A percentile compares a stretch with the other conserved stretches of the same genome.
These are phyloP conservation scores for Sphaerobolus stellatus DNA, from an alignment of 1,284 basidiomycete genomes.

Conservation along the genomic window DNA sequence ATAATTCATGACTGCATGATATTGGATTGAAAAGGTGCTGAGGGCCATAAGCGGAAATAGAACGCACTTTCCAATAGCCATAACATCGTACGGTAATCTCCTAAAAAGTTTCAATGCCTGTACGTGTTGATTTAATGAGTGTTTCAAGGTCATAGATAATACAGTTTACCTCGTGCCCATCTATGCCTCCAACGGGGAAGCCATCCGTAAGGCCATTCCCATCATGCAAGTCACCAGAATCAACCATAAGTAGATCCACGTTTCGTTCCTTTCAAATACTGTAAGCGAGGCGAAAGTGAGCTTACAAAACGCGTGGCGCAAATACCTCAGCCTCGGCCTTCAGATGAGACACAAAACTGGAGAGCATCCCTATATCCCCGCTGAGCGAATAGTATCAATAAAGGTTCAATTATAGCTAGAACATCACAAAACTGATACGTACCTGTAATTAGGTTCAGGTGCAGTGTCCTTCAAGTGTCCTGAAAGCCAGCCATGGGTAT, in stretches of 20 bases:
- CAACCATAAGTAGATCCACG: conserved; percentile 69
- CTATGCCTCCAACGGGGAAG: conserved; percentile 63
- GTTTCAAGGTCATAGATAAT: neutral
- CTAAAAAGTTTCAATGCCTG: conserved; percentile 72
- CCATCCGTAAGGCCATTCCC: conserved; percentile 73
- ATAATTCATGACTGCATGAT: conserved; percentile 72
- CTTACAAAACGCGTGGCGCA: neutral
- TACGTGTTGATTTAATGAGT: conserved; percentile 10
- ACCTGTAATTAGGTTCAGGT: conserved; percentile 77
- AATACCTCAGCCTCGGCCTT: conserved; percentile 61
- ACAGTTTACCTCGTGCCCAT: conserved; percentile 63
- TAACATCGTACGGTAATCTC: conserved; percentile 76
- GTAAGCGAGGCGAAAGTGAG: neutral
- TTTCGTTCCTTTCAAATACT: conserved; percentile 48
- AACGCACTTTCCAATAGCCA: conserved; percentile 80
- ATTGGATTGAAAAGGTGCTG: conserved; percentile 4
- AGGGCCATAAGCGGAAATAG: neutral
- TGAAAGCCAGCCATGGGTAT: conserved; percentile 55
- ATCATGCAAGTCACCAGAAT: conserved; percentile 80
- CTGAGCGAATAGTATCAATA: conserved; percentile 26
- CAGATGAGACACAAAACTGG: conserved; percentile 81
- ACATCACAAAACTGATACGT: conserved; percentile 13
- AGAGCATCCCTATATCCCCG: conserved; percentile 80
- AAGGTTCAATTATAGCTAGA: neutral
- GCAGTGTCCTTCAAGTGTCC: conserved; percentile 68